A percentile compares a stretch with the other conserved stretches of the same genome.
phyloP scores from a whole-genome alignment of 2,329 filamentous ascomycete genomes.

The Trichoderma polysporum region DNA sequence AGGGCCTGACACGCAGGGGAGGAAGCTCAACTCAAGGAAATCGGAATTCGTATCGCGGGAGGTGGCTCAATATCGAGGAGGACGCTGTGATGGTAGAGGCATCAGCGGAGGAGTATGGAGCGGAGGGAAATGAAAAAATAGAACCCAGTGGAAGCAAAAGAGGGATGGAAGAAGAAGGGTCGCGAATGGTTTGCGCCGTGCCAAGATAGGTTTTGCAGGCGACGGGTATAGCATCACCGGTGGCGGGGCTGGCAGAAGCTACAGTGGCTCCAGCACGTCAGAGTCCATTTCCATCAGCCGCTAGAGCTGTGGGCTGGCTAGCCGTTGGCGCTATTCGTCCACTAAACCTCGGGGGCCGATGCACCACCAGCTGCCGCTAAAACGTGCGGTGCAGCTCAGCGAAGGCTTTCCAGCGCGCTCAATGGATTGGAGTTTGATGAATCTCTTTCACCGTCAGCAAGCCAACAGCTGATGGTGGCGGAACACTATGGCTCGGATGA shows the following conservation, averaged over 20 bases:
- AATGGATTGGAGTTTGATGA: too few species aligned
- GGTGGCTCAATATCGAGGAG: neutral
- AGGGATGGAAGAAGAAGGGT: neutral
- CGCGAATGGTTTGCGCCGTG: neutral
- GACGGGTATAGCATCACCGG: neutral
- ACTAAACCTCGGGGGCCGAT: neutral
- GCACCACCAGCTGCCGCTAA: neutral
- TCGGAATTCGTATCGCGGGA: neutral
- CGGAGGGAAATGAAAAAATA: neutral
- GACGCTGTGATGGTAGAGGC: neutral
- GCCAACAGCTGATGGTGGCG: neutral
- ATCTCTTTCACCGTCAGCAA: neutral
- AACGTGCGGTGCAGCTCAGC: too few species aligned
- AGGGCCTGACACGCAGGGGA: neutral
- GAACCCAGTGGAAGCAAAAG: neutral
- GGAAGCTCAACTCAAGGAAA: neutral
- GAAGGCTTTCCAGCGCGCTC: too few species aligned
- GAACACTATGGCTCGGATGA: neutral
- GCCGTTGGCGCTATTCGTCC: neutral
- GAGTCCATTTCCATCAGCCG: neutral
- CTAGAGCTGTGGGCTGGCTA: neutral
- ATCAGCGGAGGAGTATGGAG: neutral
- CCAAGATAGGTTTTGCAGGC: neutral
- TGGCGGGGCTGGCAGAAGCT: conserved; percentile 2
- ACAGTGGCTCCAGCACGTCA: conserved; percentile 11